Percentiles rank a stretch among this genome's conserved stretches.
These are phyloP conservation scores for Colletotrichum filicis DNA, from an alignment of 2,329 filamentous ascomycete genomes.

Conservation along the genomic window DNA sequence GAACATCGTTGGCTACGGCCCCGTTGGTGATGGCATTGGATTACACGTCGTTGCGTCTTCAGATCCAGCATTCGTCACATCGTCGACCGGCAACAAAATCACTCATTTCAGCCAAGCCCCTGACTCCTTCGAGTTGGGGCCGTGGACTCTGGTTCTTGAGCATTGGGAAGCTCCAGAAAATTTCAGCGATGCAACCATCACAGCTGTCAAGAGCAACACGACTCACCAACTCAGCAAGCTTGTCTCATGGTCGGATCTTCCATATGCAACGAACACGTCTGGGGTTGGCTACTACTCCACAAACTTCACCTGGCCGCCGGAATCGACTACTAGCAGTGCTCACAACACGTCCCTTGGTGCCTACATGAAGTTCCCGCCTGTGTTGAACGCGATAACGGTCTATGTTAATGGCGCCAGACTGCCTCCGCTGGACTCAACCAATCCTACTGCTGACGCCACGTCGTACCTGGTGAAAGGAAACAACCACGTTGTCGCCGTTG, in stretches of 20 bases:
- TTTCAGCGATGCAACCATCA: not conserved
- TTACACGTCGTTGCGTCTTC: not conserved
- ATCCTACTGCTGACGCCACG: slow-evolving; percentile 9
- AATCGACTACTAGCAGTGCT: not conserved
- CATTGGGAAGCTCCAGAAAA: slow-evolving; percentile 29
- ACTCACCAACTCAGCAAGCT: slow-evolving; percentile 5
- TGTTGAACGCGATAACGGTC: slow-evolving; percentile 3
- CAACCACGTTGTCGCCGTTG: slow-evolving; percentile 11
- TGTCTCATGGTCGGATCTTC: slow-evolving; percentile 17
- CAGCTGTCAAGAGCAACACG: slow-evolving; percentile 21
- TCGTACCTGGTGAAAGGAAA: slow-evolving; percentile 4
- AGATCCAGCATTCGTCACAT: too few species aligned
- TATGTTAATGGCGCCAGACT: not conserved
- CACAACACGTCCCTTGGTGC: not conserved
- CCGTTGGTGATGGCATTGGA: not conserved
- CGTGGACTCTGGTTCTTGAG: slow-evolving; percentile 16
- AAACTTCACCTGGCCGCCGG: slow-evolving; percentile 19
- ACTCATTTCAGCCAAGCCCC: not conserved
- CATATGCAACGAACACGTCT: slow-evolving; percentile 7
- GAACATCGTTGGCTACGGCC: not conserved
- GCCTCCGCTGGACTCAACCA: not conserved
- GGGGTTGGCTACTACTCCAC: slow-evolving; percentile 25
- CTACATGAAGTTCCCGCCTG: slow-evolving; percentile 10
- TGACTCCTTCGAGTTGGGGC: not conserved
- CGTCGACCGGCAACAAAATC: too few species aligned